phyloP scores from a whole-genome alignment of 108 stramenopile genomes.

The Cyclotella cryptica region DNA sequence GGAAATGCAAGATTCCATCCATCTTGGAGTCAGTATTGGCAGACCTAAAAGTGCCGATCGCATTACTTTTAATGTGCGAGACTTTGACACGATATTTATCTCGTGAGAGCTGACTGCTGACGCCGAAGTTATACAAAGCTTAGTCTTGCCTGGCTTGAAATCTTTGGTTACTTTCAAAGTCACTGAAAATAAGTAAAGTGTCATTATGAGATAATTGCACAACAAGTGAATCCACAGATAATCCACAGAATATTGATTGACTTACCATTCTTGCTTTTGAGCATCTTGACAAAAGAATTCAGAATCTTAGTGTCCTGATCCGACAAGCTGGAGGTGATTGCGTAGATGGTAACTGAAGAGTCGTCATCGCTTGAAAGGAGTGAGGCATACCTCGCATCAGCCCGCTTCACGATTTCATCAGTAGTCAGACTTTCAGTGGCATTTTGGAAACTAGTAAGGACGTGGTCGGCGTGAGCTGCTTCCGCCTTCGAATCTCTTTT shows the following conservation, averaged over 20 bases:
- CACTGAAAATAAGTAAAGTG: constrained; percentile 26
- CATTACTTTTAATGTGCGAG: constrained; percentile 85
- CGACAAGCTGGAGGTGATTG: constrained; percentile 62
- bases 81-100: constrained; percentile 43
- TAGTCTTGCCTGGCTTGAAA: constrained; percentile 67
- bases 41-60: constrained; percentile 72
- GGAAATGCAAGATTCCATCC: constrained; percentile 59
- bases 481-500: neutral
- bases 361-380: constrained; percentile 30
- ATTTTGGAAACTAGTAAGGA: constrained; percentile 20
- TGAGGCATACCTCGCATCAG: constrained; percentile 43
- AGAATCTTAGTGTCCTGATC: constrained; percentile 61
- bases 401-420: constrained; percentile 39
- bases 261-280: constrained; percentile 49
- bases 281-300: constrained; percentile 46
- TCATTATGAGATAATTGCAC: neutral
- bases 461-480: neutral
- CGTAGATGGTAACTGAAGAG: constrained; percentile 28
- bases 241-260: neutral
- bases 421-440: constrained; percentile 20
- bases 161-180: constrained; percentile 61
- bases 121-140: constrained; percentile 65
- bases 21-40: constrained; percentile 74
- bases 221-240: neutral
- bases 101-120: constrained; percentile 7